Evolutionary conservation across 2,329 filamentous ascomycete species (phyloP), one percentile per base, ranked within the genome.

Genomic region (Phialophora tarda): DNA sequence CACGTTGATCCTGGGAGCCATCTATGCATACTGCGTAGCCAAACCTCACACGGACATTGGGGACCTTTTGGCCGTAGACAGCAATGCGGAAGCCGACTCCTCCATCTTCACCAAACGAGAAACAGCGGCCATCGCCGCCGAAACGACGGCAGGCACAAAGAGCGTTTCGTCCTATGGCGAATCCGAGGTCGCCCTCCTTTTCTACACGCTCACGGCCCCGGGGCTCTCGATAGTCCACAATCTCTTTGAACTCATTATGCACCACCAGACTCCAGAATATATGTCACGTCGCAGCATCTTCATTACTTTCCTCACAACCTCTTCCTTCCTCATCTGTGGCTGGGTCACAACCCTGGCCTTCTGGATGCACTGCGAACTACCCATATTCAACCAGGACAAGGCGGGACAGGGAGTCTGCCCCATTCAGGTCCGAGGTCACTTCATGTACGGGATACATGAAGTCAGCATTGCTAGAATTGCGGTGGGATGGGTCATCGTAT

Each of bases 341-440:
- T 70, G 64, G 65, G 53, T 62, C 51, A 67, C 60, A 53, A 67
- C 61, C 50, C 59, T 64, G 38, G 60, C 63, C 54, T 69, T 66
- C 59, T 69, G 71, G 71, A 69, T 71, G 54, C 67, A 71, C 67
- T 73, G 71, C 66, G 71, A 73, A 38, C 48, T 71, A n/a, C 60
- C 66, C 5, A 44, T 67, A 7, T 64, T 67, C 44, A 64, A 79
- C 55, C 79, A 78, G 66, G 80, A 48, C 5, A 53, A 48, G 6
- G 21, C 80, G 7, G 77, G 78, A 77, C 79, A 82, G 68, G 78
- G 78, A 4, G 79, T 82, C 64, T 82, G 81, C 3, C 80, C 80
- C 61, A 78, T 81, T 68, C 81, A 82, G 3, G 79, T 82, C 48
- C 78, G 77, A 6, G 80, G 80, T 75, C 80, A 82, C 54, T 68